Conservation (phyloP, 2,329 filamentous ascomycete species). For the Endothia cerciana region DNA sequence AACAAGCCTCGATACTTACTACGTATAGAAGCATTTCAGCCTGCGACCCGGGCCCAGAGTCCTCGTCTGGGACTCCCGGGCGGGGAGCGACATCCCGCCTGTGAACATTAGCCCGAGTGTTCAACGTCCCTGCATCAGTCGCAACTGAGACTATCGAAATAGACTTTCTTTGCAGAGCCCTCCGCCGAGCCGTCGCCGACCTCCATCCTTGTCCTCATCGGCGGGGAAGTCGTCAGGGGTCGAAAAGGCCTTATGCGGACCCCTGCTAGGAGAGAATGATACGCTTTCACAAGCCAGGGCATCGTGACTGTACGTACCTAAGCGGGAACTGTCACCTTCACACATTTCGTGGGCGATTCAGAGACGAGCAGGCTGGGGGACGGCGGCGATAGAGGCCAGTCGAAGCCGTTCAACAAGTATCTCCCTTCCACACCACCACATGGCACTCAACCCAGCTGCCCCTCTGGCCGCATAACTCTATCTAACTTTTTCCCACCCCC, state of each 20-base stretch:
- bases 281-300: background rate
- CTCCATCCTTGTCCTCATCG: background rate
- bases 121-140: background rate
- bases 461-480: too few relatives aligned
- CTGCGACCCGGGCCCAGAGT: background rate
- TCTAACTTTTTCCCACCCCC: too few relatives aligned
- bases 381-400: background rate
- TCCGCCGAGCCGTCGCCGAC: background rate
- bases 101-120: background rate
- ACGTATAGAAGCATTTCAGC: background rate
- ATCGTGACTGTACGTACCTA: background rate
- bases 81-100: background rate
- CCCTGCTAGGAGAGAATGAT: background rate
- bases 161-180: background rate
- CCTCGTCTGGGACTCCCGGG: background rate
- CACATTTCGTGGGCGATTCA: background rate
- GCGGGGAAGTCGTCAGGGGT: conserved; percentile 6
- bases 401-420: too few relatives aligned
- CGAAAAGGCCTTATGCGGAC: background rate
- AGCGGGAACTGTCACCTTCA: background rate
- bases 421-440: background rate
- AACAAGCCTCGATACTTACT: background rate
- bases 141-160: background rate
- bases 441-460: background rate
- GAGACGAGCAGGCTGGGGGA: background rate